phyloP scores from a whole-genome alignment of 2,329 filamentous ascomycete species.

The Nothomitra cinnamomea region DNA sequence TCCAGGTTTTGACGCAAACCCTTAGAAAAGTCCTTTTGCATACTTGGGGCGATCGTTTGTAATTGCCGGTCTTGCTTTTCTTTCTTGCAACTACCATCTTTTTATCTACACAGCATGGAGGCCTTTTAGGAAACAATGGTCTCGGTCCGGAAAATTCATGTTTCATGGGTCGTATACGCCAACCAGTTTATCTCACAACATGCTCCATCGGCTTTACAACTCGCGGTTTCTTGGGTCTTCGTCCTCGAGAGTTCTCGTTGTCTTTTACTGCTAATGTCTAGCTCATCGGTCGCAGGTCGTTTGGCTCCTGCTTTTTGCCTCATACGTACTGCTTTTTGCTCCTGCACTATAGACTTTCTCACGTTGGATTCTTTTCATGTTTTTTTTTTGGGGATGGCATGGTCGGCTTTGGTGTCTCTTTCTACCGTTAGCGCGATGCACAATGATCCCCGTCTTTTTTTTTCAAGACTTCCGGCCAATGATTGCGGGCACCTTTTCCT shows the following conservation, averaged over 20 bases:
- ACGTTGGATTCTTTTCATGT: neutral
- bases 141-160: neutral
- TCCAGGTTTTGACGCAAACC: neutral
- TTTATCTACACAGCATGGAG: neutral
- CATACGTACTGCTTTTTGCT: neutral
- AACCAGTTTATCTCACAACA: too few species aligned
- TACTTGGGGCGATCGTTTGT: neutral
- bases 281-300: neutral
- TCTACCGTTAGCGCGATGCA: neutral
- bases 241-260: neutral
- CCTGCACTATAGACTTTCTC: neutral
- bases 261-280: constrained; percentile 1
- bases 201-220: neutral
- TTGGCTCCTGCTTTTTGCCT: neutral
- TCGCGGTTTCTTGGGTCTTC: neutral
- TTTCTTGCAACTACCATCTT: neutral
- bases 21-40: constrained; percentile 3
- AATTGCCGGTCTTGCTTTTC: constrained; percentile 1
- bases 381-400: neutral
- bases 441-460: neutral
- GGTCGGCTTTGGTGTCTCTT: constrained; percentile 1
- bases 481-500: neutral
- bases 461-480: neutral
- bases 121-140: neutral
- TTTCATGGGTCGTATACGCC: neutral